These are phyloP conservation scores for Leccinellum luteum DNA, from an alignment of 768 basidiomycete species.

Conservation along the genomic window DNA sequence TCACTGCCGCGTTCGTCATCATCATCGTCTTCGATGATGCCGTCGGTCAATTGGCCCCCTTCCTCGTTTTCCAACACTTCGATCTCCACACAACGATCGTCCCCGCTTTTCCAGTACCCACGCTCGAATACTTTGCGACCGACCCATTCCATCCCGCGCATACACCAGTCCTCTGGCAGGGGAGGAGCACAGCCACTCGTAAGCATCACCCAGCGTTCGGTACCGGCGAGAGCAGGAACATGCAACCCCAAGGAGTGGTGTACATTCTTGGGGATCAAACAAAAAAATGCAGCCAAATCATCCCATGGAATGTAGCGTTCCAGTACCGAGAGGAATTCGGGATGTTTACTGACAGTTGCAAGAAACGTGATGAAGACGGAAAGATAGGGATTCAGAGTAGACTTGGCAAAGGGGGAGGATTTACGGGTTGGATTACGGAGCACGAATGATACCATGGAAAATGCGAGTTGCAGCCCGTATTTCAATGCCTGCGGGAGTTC, in stretches of 20 bases:
- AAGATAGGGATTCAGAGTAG: conserved; percentile 81
- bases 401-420: conserved; percentile 51
- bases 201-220: conserved; percentile 62
- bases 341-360: conserved; percentile 66
- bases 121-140: conserved; percentile 86
- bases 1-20: conserved; percentile 39
- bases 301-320: conserved; percentile 86
- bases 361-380: conserved; percentile 87
- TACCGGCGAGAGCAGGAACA: conserved; percentile 29
- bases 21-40: conserved; percentile 78
- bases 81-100: conserved; percentile 65
- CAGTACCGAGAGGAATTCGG: conserved; percentile 56
- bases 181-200: conserved; percentile 68
- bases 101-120: conserved; percentile 89
- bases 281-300: conserved; percentile 63
- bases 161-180: conserved; percentile 90
- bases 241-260: conserved; percentile 46
- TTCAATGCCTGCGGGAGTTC: conserved; percentile 67
- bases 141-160: conserved; percentile 97
- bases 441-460: conserved; percentile 70
- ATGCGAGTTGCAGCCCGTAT: conserved; percentile 75
- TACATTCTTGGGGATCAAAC: conserved; percentile 52
- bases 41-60: conserved; percentile 59
- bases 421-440: conserved; percentile 63
- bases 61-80: conserved; percentile 73